Evolutionary conservation across 2,329 filamentous ascomycete species (phyloP).

Genomic region (Diaporthe aspalathi): DNA sequence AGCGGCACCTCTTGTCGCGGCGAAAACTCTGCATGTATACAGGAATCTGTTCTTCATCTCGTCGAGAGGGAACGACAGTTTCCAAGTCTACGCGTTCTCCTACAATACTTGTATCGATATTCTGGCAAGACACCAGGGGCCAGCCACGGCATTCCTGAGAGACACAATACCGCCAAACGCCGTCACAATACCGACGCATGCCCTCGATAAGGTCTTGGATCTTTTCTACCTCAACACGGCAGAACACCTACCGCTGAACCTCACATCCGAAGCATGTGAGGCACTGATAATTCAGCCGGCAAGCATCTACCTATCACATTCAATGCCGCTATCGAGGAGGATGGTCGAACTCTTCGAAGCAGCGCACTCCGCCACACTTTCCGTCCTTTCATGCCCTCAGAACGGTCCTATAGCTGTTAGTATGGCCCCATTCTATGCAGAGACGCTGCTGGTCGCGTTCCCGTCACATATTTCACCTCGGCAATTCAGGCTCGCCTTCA

Average conservation of each 20-base stretch:
- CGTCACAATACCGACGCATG: constrained; percentile 69
- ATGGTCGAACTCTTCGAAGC: constrained; percentile 81
- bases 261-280: constrained; percentile 76
- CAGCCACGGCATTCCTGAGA: constrained; percentile 74
- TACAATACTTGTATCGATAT: constrained; percentile 87
- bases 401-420: constrained; percentile 77
- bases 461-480: constrained; percentile 81
- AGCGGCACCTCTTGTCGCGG: constrained; percentile 72
- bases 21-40: constrained; percentile 78
- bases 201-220: constrained; percentile 79
- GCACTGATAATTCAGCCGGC: constrained; percentile 79
- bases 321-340: constrained; percentile 56
- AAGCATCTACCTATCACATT: constrained; percentile 74
- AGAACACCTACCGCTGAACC: constrained; percentile 81
- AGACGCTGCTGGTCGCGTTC: constrained; percentile 83
- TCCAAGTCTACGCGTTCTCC: constrained; percentile 87
- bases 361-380: constrained; percentile 84
- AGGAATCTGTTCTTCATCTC: constrained; percentile 87
- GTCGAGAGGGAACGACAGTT: constrained; percentile 76
- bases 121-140: constrained; percentile 75
- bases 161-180: constrained; percentile 64
- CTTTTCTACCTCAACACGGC: constrained; percentile 89
- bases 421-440: constrained; percentile 85
- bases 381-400: constrained; percentile 82
- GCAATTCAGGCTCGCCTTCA: constrained; percentile 90